Conservation (phyloP, 2,329 filamentous ascomycete species). For the Chalaropsis thielavioides region DNA sequence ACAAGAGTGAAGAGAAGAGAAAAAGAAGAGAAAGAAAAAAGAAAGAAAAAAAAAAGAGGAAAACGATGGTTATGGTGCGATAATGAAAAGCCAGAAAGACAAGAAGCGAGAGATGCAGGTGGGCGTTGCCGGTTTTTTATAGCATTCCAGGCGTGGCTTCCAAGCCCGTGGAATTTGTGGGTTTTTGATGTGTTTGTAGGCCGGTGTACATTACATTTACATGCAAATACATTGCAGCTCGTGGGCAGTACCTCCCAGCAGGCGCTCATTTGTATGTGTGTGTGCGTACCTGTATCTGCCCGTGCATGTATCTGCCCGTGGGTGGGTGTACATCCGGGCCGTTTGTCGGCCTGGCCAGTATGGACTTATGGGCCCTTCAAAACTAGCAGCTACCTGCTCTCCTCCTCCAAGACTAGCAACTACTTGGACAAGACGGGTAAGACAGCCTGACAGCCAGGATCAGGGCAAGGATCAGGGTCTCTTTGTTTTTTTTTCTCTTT, state of each 20-base stretch:
- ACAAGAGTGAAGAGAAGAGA: slow-evolving; percentile 9
- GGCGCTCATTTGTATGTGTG: not conserved
- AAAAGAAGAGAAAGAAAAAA: slow-evolving; percentile 7
- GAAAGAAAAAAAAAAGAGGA: slow-evolving; percentile 5
- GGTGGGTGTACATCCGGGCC: not conserved
- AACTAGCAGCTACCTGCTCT: not conserved
- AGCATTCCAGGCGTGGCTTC: slow-evolving; percentile 10
- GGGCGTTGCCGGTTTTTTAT: slow-evolving; percentile 11
- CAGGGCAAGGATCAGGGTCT: not conserved
- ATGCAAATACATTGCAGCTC: not conserved
- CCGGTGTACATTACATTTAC: not conserved
- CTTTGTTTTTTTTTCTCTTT: not conserved
- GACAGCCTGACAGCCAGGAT: not conserved
- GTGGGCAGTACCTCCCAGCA: not conserved
- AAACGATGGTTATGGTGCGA: not conserved
- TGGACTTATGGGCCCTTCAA: not conserved
- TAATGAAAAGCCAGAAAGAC: not conserved
- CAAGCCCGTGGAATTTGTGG: not conserved
- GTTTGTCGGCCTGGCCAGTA: not conserved
- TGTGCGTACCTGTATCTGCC: not conserved
- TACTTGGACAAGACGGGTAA: not conserved
- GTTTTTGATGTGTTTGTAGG: no score
- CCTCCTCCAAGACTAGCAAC: no score
- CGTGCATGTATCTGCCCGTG: not conserved
- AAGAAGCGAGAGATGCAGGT: not conserved